A percentile compares a stretch with the other conserved stretches of the same genome.
Evolutionary conservation across 1,284 basidiomycete genomes (phyloP).

Genomic region (Cutaneotrichosporon daszewskae): DNA sequence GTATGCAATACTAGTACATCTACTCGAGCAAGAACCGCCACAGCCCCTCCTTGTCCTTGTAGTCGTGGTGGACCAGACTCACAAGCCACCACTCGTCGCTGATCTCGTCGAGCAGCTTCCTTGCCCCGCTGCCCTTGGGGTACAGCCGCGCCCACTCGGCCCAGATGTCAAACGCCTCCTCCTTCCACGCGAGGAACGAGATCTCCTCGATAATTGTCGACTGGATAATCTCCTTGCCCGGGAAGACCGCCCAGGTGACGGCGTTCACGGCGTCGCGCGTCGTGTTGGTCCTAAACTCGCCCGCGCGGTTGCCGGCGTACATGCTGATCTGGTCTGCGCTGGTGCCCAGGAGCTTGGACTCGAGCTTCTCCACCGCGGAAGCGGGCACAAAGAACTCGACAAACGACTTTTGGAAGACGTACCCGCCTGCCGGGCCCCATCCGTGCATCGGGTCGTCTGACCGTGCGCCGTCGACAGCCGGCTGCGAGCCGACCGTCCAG

Average conservation of each 20-base stretch:
- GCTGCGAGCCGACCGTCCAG: conserved; percentile 98
- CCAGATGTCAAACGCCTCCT: conserved; percentile 97
- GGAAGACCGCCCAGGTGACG: conserved; percentile 99
- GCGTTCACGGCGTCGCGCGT: conserved; percentile 91
- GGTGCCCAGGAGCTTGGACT: conserved; percentile 43
- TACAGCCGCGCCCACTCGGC: conserved; percentile 88
- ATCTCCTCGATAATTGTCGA: conserved; percentile 96
- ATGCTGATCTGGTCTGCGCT: conserved; percentile 61
- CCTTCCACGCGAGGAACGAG: conserved; percentile 98
- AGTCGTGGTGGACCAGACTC: conserved; percentile 91
- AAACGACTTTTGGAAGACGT: conserved; percentile 96
- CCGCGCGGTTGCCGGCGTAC: conserved; percentile 77
- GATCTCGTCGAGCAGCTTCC: conserved; percentile 66
- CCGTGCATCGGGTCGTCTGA: conserved; percentile 76
- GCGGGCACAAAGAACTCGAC: conserved; percentile 86
- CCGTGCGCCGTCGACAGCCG: conserved; percentile 73
- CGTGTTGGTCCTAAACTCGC: conserved; percentile 89
- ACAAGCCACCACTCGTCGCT: conserved; percentile 79
- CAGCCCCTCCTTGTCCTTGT: conserved; percentile 69
- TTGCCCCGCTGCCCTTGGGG: conserved; percentile 65
- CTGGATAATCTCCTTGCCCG: conserved; percentile 94
- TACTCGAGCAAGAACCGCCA: conserved; percentile 71
- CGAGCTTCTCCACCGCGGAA: conserved; percentile 61
- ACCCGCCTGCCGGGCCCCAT: conserved; percentile 87
- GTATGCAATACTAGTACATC: too few relatives aligned